phyloP scores from a whole-genome alignment of 2,329 filamentous ascomycete species.

The Coniochaeta sp. region DNA sequence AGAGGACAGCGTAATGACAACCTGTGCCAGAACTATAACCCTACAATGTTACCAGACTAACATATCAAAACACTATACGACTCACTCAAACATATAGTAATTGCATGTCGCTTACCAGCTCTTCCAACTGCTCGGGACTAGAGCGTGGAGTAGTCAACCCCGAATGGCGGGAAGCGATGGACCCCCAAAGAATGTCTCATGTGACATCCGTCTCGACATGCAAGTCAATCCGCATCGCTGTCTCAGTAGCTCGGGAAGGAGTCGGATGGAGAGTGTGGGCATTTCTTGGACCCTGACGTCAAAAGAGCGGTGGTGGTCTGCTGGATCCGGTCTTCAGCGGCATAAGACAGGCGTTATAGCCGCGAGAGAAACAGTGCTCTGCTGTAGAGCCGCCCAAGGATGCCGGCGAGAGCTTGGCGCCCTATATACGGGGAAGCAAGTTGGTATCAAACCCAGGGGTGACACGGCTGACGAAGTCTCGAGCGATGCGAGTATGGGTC shows the following conservation, averaged over 20 bases:
- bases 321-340: not conserved
- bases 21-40: not conserved
- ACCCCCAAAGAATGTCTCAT: not conserved
- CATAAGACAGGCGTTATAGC: not conserved
- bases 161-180: not conserved
- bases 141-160: not conserved
- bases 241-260: not conserved
- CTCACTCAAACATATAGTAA: not conserved
- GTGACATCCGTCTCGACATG: not conserved
- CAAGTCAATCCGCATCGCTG: not conserved
- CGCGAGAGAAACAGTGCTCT: not conserved
- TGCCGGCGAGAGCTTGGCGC: not conserved
- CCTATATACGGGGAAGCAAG: not conserved
- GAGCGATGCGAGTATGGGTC: not conserved
- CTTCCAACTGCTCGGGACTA: not conserved
- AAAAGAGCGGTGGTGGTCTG: constrained; percentile 1
- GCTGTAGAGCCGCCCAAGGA: not conserved
- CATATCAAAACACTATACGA: not conserved
- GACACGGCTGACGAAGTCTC: not conserved
- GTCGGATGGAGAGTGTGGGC: not conserved
- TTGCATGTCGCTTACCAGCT: not conserved
- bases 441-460: not conserved
- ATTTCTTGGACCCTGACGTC: not conserved
- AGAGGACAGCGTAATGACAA: not conserved
- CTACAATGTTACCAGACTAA: not conserved